Evolutionary conservation across 257 asterid species (phyloP).

Genomic region (Solanum verrucosum): DNA sequence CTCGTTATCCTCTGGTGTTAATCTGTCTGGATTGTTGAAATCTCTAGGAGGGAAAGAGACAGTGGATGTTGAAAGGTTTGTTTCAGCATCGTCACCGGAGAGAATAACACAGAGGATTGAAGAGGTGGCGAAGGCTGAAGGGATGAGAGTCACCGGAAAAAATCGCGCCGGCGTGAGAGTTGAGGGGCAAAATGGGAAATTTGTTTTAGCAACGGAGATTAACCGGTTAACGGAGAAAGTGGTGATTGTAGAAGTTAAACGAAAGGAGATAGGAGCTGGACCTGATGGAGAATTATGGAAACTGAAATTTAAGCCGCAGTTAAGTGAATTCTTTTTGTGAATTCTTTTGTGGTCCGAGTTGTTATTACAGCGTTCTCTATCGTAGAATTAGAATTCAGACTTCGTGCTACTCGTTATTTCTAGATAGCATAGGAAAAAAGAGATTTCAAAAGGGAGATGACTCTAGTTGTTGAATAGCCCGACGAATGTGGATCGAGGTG

Average conservation of each 20-base stretch:
- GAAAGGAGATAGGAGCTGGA: conserved; percentile 12
- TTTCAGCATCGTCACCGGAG: conserved; percentile 24
- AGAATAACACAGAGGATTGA: conserved; percentile 22
- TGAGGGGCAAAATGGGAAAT: conserved; percentile 39
- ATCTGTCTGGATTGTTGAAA: conserved; percentile 37
- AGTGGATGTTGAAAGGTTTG: conserved; percentile 19
- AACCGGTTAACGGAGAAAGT: conserved; percentile 55
- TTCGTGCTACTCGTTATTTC: background rate
- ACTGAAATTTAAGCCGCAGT: conserved; percentile 28
- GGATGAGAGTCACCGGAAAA: conserved; percentile 21
- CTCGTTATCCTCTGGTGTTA: conserved; percentile 38
- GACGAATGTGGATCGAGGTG: background rate
- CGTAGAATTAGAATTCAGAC: background rate
- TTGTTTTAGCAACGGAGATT: conserved; percentile 23
- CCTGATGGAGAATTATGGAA: conserved; percentile 39
- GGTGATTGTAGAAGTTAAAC: conserved; percentile 50
- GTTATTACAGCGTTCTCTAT: background rate
- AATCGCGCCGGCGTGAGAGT: conserved; percentile 18
- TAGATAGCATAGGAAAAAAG: background rate
- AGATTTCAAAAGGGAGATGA: background rate
- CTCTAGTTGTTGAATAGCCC: background rate
- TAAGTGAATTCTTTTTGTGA: conserved; percentile 22
- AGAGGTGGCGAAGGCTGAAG: conserved; percentile 28
- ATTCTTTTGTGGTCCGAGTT: background rate
- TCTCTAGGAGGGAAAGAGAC: background rate